phyloP scores from a whole-genome alignment of 2,329 filamentous ascomycete species.

The Trichoderma koningii region DNA sequence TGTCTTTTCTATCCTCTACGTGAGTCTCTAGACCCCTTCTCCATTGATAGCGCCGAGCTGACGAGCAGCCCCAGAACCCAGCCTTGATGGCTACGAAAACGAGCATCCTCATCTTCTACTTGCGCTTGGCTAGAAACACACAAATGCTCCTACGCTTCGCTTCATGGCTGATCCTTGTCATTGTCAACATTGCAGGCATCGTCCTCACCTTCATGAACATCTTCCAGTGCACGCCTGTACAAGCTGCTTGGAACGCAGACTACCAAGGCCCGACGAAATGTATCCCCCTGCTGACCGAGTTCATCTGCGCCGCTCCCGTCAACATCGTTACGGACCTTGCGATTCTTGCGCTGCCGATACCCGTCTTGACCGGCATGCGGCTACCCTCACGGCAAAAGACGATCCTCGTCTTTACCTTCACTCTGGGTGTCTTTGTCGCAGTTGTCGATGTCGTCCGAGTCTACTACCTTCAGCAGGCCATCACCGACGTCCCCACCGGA shows the following conservation, averaged over 20 bases:
- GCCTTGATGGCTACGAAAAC: constrained; percentile 89
- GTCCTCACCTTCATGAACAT: constrained; percentile 84
- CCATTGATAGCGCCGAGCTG: neutral
- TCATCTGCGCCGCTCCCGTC: constrained; percentile 77
- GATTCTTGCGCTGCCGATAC: constrained; percentile 84
- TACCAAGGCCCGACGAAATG: constrained; percentile 45
- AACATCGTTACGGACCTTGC: constrained; percentile 91
- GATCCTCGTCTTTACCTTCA: constrained; percentile 83
- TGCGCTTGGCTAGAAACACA: constrained; percentile 76
- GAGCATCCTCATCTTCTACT: constrained; percentile 88
- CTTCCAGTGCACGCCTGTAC: constrained; percentile 78
- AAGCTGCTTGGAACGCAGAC: constrained; percentile 63
- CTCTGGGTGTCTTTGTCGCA: constrained; percentile 82
- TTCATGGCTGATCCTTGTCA: constrained; percentile 75
- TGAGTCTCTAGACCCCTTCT: constrained; percentile 38
- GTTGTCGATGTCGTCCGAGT: constrained; percentile 88
- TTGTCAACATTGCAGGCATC: constrained; percentile 77
- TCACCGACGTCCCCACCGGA: constrained; percentile 46
- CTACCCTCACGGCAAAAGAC: constrained; percentile 84
- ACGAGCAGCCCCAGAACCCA: constrained; percentile 64
- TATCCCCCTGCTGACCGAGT: constrained; percentile 62
- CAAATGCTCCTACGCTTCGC: constrained; percentile 75
- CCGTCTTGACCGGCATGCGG: constrained; percentile 82
- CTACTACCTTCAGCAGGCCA: constrained; percentile 81
- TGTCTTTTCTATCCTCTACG: constrained; percentile 65